Conservation (phyloP, 495 filamentous ascomycete genomes). For the Talaromyces nanjingensis region DNA sequence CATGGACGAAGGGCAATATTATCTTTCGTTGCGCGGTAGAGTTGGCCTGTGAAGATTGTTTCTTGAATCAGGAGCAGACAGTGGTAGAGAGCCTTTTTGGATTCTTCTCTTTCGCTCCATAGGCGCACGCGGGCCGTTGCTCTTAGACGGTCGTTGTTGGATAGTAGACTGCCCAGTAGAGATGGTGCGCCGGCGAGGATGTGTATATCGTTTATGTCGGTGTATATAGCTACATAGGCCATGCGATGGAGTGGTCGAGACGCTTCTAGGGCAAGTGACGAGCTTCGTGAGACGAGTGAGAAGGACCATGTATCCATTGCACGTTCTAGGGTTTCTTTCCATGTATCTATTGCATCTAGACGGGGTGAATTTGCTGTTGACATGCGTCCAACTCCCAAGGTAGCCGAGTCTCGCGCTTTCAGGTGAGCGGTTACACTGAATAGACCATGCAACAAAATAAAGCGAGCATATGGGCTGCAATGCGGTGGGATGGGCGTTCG, state of each 20-base stretch:
- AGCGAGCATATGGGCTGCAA: slow-evolving; percentile 8
- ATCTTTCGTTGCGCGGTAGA: slow-evolving; percentile 11
- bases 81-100: slow-evolving; percentile 10
- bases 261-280: slow-evolving; percentile 2
- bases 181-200: slow-evolving; percentile 9
- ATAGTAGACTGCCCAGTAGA: slow-evolving; percentile 7
- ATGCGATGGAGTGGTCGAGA: slow-evolving; percentile 11
- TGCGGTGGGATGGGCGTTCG: slow-evolving; percentile 8
- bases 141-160: slow-evolving; percentile 1
- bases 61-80: slow-evolving; percentile 8
- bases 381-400: not conserved
- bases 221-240: slow-evolving; percentile 14
- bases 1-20: slow-evolving; percentile 15
- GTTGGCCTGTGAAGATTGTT: slow-evolving; percentile 9
- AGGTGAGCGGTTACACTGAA: slow-evolving; percentile 11
- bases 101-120: slow-evolving; percentile 8
- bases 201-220: slow-evolving; percentile 11
- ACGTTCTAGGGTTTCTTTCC: slow-evolving; percentile 6
- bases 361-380: slow-evolving; percentile 5
- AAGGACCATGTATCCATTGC: slow-evolving; percentile 8
- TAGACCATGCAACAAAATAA: slow-evolving; percentile 4
- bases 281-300: slow-evolving; percentile 5
- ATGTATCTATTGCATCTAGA: slow-evolving; percentile 4
- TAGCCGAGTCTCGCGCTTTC: slow-evolving; percentile 11
- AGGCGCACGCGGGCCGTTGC: slow-evolving; percentile 7